Conservation (phyloP, 192 early-diverging fungal species). For the Backusella parvicylindrica region DNA sequence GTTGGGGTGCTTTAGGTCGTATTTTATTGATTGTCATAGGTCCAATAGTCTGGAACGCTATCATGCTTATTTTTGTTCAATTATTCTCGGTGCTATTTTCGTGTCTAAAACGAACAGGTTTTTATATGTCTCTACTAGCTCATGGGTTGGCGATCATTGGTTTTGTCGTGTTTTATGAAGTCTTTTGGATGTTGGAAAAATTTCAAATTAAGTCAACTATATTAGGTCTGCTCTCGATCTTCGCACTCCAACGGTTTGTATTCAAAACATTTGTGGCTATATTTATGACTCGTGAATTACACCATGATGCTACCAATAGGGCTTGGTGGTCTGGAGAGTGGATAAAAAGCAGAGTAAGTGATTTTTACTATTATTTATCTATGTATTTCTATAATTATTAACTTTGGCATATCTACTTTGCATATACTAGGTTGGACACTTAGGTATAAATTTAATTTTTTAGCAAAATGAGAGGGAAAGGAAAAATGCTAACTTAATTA, state of each 20-base stretch:
- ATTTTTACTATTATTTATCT: slow-evolving; percentile 60
- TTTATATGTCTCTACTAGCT: slow-evolving; percentile 56
- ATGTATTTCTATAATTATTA: slow-evolving; percentile 16
- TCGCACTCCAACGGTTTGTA: slow-evolving; percentile 55
- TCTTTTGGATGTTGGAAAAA: slow-evolving; percentile 56
- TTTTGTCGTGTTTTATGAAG: slow-evolving; percentile 47
- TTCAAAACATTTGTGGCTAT: slow-evolving; percentile 57
- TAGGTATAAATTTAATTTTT: not conserved
- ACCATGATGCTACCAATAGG: slow-evolving; percentile 62
- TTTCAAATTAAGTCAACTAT: slow-evolving; percentile 48
- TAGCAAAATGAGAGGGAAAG: not conserved
- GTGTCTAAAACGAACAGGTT: slow-evolving; percentile 42
- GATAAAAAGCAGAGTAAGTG: slow-evolving; percentile 59
- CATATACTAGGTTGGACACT: not conserved
- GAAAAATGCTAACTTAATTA: not conserved
- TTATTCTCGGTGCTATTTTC: slow-evolving; percentile 47
- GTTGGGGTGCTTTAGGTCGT: slow-evolving; percentile 38
- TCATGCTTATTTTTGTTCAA: slow-evolving; percentile 48
- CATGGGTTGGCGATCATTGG: slow-evolving; percentile 48
- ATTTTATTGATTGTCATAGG: slow-evolving; percentile 48
- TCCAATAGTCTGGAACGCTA: slow-evolving; percentile 55
- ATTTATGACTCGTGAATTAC: slow-evolving; percentile 64
- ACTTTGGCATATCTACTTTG: not conserved
- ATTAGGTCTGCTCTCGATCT: slow-evolving; percentile 52
- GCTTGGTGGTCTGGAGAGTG: slow-evolving; percentile 73